Conservation (phyloP, 2,329 filamentous ascomycete species). For the Emergomyces africanus region DNA sequence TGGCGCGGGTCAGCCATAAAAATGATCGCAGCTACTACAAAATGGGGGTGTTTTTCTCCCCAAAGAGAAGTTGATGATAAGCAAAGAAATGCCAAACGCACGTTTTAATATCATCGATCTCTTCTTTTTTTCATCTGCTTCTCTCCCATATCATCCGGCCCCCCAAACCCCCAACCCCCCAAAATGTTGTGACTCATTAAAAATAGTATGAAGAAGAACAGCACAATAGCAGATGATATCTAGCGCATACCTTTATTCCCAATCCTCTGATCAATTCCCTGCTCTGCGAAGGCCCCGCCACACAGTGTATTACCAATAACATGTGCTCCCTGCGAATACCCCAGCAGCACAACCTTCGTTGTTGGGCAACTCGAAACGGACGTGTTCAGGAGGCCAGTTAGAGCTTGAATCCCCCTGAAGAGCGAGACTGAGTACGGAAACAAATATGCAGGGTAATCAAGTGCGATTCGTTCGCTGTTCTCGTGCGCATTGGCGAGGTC, state of each 20-base stretch:
- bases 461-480: conserved; percentile 3
- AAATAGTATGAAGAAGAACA: background rate
- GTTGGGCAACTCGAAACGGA: conserved; percentile 13
- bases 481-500: background rate
- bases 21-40: conserved; percentile 10
- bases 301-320: conserved; percentile 19
- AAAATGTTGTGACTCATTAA: no score
- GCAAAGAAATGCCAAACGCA: background rate
- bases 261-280: conserved; percentile 6
- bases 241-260: conserved; percentile 10
- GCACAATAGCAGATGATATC: background rate
- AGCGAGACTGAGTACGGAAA: conserved; percentile 12
- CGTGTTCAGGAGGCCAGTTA: conserved; percentile 11
- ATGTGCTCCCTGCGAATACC: conserved; percentile 22
- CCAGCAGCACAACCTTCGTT: conserved; percentile 18
- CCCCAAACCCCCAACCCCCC: background rate
- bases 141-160: no score
- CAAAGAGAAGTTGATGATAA: background rate
- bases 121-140: no score
- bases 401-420: conserved; percentile 10
- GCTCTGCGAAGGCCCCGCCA: conserved; percentile 12
- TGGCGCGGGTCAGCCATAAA: conserved; percentile 17
- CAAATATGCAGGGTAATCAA: conserved; percentile 15
- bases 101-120: background rate
- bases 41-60: background rate